These are phyloP conservation scores for Vaccinium corymbosum DNA, from an alignment of 148 eudicot genomes.

Conservation along the genomic window DNA sequence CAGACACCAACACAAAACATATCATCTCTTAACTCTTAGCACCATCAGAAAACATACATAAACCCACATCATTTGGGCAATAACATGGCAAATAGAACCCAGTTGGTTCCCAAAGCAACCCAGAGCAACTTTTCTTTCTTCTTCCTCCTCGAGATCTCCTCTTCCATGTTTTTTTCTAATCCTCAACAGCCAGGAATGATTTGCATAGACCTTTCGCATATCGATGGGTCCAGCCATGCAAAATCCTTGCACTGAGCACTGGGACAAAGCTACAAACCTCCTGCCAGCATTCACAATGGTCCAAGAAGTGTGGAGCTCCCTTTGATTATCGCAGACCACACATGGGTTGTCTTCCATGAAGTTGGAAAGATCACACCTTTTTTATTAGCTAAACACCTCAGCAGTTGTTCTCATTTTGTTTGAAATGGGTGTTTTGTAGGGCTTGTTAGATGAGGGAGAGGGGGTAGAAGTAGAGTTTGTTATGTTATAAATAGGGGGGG, in stretches of 20 bases:
- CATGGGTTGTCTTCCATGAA: too few relatives aligned
- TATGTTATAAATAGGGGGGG: too few relatives aligned
- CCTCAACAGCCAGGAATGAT: background rate
- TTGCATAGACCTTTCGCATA: background rate
- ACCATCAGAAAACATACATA: too few relatives aligned
- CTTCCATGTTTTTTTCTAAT: background rate
- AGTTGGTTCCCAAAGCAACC: background rate
- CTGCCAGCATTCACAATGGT: background rate
- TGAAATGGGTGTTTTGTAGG: too few relatives aligned
- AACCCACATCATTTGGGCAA: background rate
- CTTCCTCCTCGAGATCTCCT: background rate
- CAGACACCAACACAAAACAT: background rate
- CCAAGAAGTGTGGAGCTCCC: background rate
- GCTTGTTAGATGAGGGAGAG: too few relatives aligned
- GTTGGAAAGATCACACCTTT: too few relatives aligned
- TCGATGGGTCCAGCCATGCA: background rate
- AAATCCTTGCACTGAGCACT: background rate
- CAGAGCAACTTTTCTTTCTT: background rate
- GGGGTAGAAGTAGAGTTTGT: too few relatives aligned
- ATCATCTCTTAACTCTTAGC: background rate
- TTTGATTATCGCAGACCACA: background rate
- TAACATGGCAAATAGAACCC: background rate
- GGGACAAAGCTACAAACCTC: background rate
- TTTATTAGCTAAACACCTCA: too few relatives aligned
- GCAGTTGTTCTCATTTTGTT: too few relatives aligned